Evolutionary conservation across 2,329 filamentous ascomycete species (phyloP).

Genomic region (Arachnopeziza araneosa): DNA sequence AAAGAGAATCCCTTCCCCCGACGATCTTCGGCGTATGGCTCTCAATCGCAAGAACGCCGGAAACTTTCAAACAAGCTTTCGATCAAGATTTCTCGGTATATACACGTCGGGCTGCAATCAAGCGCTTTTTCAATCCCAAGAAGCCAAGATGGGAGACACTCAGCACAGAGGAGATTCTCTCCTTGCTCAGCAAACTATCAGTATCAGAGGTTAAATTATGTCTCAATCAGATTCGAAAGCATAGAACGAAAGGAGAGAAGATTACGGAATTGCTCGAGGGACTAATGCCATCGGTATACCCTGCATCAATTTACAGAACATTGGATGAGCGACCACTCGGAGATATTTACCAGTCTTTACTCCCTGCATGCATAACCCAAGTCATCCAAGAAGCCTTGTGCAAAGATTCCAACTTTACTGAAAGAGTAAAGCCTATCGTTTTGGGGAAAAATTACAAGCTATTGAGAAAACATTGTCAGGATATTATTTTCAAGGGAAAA

Average conservation of each 20-base stretch:
- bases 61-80: conserved; percentile 4
- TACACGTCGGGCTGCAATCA: conserved; percentile 9
- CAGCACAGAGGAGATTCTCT: conserved; percentile 7
- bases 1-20: conserved; percentile 5
- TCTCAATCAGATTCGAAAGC: not conserved
- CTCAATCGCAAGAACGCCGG: conserved; percentile 1
- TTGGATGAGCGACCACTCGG: conserved; percentile 11
- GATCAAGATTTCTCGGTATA: conserved; percentile 1
- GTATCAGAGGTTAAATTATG: conserved; percentile 7
- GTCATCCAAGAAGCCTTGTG: conserved; percentile 6
- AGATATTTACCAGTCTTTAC: conserved; percentile 7
- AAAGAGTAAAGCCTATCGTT: conserved; percentile 4
- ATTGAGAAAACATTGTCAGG: conserved; percentile 5
- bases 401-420: conserved; percentile 12
- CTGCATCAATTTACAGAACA: conserved; percentile 3
- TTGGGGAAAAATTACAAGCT: conserved; percentile 4
- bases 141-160: not conserved
- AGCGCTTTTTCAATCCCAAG: conserved; percentile 8
- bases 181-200: conserved; percentile 7
- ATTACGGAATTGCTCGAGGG: conserved; percentile 10
- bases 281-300: conserved; percentile 12
- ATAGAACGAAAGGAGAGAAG: conserved; percentile 4
- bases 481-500: conserved; percentile 6
- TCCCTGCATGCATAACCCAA: conserved; percentile 8
- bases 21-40: conserved; percentile 5